Conservation (phyloP, 306 rosid species). For the Hippophae rhamnoides region DNA sequence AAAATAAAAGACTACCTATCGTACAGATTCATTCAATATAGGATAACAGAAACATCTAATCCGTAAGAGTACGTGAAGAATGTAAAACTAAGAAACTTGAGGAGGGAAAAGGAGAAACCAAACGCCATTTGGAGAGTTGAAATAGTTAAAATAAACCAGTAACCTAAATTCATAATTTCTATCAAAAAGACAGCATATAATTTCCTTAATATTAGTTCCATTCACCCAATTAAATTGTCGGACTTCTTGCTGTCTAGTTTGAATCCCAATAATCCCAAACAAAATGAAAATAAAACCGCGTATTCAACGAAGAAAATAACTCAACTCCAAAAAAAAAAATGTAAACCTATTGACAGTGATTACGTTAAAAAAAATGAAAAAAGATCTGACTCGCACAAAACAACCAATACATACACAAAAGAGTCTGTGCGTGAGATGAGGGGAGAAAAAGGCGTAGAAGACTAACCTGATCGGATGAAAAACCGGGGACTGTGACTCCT, state of each 20-base stretch:
- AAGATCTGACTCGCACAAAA: not conserved
- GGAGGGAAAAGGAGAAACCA: not conserved
- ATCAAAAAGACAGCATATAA: not conserved
- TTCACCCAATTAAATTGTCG: not conserved
- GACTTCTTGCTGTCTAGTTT: not conserved
- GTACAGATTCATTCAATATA: not conserved
- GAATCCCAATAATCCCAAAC: not conserved
- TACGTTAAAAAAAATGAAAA: not conserved
- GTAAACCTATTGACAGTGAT: not conserved
- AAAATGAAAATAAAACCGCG: constrained; percentile 4
- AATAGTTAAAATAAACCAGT: not conserved
- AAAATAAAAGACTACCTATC: not conserved
- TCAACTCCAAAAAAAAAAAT: not conserved
- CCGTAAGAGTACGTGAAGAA: not conserved
- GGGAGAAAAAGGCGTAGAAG: not conserved
- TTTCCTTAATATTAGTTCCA: not conserved
- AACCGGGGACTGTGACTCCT: not conserved
- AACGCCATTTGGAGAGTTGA: not conserved
- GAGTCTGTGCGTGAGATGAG: not conserved
- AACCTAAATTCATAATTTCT: not conserved
- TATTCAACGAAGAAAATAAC: not conserved
- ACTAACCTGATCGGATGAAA: not conserved
- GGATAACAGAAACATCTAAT: not conserved
- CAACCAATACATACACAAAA: not conserved
- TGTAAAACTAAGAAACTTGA: not conserved